A percentile compares a stretch with the other conserved stretches of the same genome.
These are phyloP conservation scores for Scolecobasidium constrictum DNA, from an alignment of 2,329 filamentous ascomycete species.

Conservation along the genomic window DNA sequence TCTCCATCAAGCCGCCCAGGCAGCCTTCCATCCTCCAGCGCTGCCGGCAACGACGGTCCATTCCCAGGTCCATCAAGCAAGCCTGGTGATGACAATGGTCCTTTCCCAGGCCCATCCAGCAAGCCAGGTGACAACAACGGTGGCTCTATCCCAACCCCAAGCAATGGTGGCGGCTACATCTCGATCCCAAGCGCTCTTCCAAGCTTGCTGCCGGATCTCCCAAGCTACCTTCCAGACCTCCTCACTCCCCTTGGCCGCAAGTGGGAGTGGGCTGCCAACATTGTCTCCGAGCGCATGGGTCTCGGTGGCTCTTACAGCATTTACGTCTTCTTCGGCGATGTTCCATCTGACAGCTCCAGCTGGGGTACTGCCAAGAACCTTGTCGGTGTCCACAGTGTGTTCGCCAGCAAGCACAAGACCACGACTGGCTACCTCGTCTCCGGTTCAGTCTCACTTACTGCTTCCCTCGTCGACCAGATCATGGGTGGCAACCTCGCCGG, in stretches of 20 bases:
- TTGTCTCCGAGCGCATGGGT: neutral
- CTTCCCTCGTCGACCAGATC: neutral
- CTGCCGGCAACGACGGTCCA: no score
- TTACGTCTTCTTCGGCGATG: constrained; percentile 5
- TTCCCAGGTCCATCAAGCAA: neutral
- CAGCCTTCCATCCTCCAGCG: neutral
- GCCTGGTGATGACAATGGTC: no score
- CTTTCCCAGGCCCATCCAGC: no score
- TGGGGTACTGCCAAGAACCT: neutral
- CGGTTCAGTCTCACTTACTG: neutral
- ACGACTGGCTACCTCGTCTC: neutral
- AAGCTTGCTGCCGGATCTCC: neutral
- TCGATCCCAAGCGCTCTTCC: neutral
- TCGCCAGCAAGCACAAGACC: neutral
- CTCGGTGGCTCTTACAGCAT: constrained; percentile 1
- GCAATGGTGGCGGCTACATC: neutral
- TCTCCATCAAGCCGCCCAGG: neutral
- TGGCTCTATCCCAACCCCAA: neutral
- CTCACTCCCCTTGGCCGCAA: neutral
- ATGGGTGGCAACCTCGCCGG: neutral
- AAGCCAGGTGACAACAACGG: neutral
- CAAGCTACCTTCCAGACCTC: neutral
- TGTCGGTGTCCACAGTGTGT: neutral
- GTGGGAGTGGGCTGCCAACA: neutral
- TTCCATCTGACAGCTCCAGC: neutral